Base-by-base conservation (phyloP, 2,329 filamentous ascomycete species). In the Aspergillus floridensis region DNA sequence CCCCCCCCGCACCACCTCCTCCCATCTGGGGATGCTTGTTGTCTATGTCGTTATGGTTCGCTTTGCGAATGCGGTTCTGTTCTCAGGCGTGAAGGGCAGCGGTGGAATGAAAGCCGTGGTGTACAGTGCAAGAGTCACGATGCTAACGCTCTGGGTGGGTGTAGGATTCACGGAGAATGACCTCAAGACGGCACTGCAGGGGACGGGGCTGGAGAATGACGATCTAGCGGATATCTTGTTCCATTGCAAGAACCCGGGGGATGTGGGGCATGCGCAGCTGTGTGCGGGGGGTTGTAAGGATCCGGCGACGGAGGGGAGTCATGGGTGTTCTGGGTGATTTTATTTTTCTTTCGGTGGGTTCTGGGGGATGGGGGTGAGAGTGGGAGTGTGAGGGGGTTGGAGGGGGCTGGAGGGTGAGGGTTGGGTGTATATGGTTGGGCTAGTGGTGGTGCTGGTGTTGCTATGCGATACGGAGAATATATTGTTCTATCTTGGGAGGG, bases 231-330 rank as follows among this genome's bases (percentile, higher is more conserved):
- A 71, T 21, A 57, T 74, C n/a, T 65, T 74, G 2, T 73, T 71
- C 56, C 72, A 74, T 49, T 74, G 72, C 63, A 74, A 62, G 59
- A 74, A 74, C 49, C 72, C 72, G 2, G 72, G 72, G 0, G 61
- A 63, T 22, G 66, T 74, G 21, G 72, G 72, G 1, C 71, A 73
- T 53, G 63, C 71, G 1, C 72, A 73, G 66, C 57, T 72, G 2
- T 74, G 72, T 62, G 21, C 47, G 6, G 67, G 61, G 47, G 72
- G 70, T 35, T 74, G 72, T 65, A 60, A 62, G 59, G 61, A 66
- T 49, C 59, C 67, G 7, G 59, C 44, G 21, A 55, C 60, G n/a
- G 70, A 72, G 60, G 72, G 71, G 19, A 74, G 72, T 57, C 70
- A 71, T 60, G 55, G 29, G 11, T 66, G 65, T 58, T 26, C 31